These are phyloP conservation scores for Herpomyces periplanetae DNA, from an alignment of 2,329 filamentous ascomycete genomes.

Conservation along the genomic window DNA sequence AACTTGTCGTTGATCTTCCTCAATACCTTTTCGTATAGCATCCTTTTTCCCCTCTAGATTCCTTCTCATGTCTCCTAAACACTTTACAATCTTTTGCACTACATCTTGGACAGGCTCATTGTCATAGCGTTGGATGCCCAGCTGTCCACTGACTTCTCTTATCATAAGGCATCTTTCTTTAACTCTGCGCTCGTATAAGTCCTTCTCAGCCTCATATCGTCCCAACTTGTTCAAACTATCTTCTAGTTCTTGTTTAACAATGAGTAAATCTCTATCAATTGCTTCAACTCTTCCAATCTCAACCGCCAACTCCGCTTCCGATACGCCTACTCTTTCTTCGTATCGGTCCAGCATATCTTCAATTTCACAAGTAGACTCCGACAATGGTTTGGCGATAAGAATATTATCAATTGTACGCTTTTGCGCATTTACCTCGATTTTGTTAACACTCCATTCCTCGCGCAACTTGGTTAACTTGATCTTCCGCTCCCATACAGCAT, in stretches of 20 bases:
- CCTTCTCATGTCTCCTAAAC: conserved; percentile 35
- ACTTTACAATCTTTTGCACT: conserved; percentile 30
- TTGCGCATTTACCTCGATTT: conserved; percentile 27
- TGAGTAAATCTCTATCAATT: conserved; percentile 14
- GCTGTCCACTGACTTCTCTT: conserved; percentile 29
- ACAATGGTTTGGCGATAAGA: conserved; percentile 29
- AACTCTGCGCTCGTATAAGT: conserved; percentile 45
- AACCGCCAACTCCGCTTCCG: conserved; percentile 19
- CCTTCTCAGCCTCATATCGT: conserved; percentile 46
- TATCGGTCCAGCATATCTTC: conserved; percentile 32
- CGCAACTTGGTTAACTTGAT: conserved; percentile 34
- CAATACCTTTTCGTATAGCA: conserved; percentile 30
- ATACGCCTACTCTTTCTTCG: conserved; percentile 26
- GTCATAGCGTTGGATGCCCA: conserved; percentile 45
- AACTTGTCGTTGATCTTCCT: conserved; percentile 27
- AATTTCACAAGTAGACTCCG: conserved; percentile 37
- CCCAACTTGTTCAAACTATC: conserved; percentile 22
- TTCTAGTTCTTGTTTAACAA: conserved; percentile 9
- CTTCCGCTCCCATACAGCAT: conserved; percentile 27
- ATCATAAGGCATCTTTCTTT: conserved; percentile 28
- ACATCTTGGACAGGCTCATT: conserved; percentile 35
- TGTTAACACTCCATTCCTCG: conserved; percentile 32
- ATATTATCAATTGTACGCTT: conserved; percentile 29
- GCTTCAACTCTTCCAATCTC: conserved; percentile 23
- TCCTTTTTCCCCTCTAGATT: conserved; percentile 32